Base-by-base conservation (phyloP, 331 rosid genomes). In the Spiraea crenata region DNA sequence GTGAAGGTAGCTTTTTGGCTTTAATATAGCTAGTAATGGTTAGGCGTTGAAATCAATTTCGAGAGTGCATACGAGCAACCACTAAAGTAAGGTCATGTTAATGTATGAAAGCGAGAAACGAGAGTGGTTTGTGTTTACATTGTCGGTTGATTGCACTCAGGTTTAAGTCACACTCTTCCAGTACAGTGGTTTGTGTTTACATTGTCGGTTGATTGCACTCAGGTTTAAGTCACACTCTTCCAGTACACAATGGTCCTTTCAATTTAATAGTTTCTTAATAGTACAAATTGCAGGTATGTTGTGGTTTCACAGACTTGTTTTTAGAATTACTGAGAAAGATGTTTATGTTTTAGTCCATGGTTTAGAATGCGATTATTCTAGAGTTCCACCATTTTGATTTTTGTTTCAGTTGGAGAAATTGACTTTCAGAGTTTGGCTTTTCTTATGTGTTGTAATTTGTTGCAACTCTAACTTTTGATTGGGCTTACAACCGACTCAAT, bases 401-500 rank as follows among this genome's bases (percentile, higher is more conserved):
- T 39, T 64, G 71, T 57, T 57, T 14, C 37, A 25, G 2, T 25
- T 25, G 31, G 31, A 25, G 31, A 25, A 25, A 0, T 25, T 25
- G 31, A 25, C 31, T 25, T 25, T 25, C 31, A 25, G 31, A 25
- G 31, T 25, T 2, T 25, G 31, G 31, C 2, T 25, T 25, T 25
- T 25, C 31, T 25, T 25, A 25, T 25, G 31, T 25, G 31, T 25
- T 25, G n/a, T n/a, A n/a, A n/a, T n/a, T n/a, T n/a, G 2, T 25
- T 25, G 31, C 31, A 25, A 25, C 67, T 55, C 16, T 42, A n/a
- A 16, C 67, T 65, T 59, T 47, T 10, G 4, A 15, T 34, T 79
- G 80, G 57, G 74, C 72, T 84, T 72, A 79, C 57, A 39, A 65
- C 67, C 67, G 39, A 62, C 73, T 82, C 2, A 57, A 70, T 76